Evolutionary conservation across 768 basidiomycete species (phyloP).

Genomic region (Lactarius pseudohatsudake): DNA sequence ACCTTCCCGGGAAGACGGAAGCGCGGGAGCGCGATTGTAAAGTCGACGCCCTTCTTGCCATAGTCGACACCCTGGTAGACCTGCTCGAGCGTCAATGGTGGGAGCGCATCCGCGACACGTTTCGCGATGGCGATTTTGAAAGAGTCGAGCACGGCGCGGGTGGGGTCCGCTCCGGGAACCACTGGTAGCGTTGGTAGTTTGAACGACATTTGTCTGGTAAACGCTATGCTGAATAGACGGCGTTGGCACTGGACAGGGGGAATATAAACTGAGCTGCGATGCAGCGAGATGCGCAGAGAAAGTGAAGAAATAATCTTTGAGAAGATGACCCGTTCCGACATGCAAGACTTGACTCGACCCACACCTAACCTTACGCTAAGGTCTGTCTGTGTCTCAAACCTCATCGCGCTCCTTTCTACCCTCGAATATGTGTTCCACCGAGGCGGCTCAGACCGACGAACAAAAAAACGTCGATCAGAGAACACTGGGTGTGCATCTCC

Average conservation of each 20-base stretch:
- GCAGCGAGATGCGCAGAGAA: conserved; percentile 13
- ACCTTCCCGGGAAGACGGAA: conserved; percentile 84
- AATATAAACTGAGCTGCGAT: conserved; percentile 16
- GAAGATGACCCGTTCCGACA: not conserved
- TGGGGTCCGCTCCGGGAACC: conserved; percentile 56
- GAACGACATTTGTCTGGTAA: conserved; percentile 11
- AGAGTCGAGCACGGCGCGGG: conserved; percentile 65
- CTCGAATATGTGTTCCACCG: not conserved
- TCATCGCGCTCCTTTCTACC: not conserved
- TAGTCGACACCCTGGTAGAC: conserved; percentile 85
- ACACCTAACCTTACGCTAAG: conserved; percentile 21
- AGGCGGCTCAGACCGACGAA: not conserved
- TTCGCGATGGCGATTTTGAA: conserved; percentile 83
- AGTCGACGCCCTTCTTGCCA: conserved; percentile 93
- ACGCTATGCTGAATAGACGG: conserved; percentile 6
- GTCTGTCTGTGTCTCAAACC: not conserved
- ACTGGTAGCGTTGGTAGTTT: conserved; percentile 41
- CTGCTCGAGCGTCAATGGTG: conserved; percentile 65
- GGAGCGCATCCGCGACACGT: conserved; percentile 62
- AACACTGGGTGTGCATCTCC: not conserved
- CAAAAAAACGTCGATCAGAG: not conserved
- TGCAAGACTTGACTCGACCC: not conserved
- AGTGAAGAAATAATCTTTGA: conserved; percentile 21
- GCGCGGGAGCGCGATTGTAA: conserved; percentile 87
- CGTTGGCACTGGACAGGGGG: not conserved